Evolutionary conservation across 2,329 filamentous ascomycete species (phyloP).

Genomic region (Magnaporthiopsis incrustans): DNA sequence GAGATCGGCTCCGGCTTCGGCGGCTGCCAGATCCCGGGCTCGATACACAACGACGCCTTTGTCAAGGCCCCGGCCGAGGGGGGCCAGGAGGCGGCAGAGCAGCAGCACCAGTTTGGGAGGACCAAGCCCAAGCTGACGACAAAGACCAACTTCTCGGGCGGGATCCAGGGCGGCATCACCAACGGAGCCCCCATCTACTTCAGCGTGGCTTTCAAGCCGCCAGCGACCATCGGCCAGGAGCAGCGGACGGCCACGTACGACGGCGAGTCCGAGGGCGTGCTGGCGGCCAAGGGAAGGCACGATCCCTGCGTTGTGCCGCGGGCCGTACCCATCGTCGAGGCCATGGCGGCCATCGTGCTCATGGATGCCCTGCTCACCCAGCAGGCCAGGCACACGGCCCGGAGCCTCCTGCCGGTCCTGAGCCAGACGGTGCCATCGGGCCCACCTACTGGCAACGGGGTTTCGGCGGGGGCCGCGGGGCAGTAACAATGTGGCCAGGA

Average conservation of each 20-base stretch:
- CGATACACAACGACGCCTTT: slow-evolving; percentile 88
- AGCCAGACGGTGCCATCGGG: slow-evolving; percentile 22
- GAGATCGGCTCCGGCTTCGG: slow-evolving; percentile 91
- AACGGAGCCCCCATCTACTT: slow-evolving; percentile 95
- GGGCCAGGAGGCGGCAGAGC: background rate
- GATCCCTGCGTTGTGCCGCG: slow-evolving; percentile 89
- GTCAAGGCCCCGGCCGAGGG: slow-evolving; percentile 27
- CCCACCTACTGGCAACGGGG: slow-evolving; percentile 21
- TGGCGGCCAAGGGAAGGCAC: slow-evolving; percentile 89
- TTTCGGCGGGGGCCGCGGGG: slow-evolving; percentile 16
- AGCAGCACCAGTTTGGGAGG: slow-evolving; percentile 1
- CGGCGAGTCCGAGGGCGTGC: slow-evolving; percentile 58
- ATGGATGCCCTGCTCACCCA: slow-evolving; percentile 85
- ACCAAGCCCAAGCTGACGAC: slow-evolving; percentile 62
- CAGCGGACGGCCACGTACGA: slow-evolving; percentile 79
- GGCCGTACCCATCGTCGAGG: slow-evolving; percentile 81
- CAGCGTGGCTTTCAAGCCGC: slow-evolving; percentile 88
- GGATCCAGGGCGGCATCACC: slow-evolving; percentile 90
- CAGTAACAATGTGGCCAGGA: background rate
- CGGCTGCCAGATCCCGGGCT: slow-evolving; percentile 78
- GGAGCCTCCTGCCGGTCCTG: slow-evolving; percentile 35
- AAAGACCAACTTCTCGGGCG: slow-evolving; percentile 90
- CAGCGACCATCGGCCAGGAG: slow-evolving; percentile 84
- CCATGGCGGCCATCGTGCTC: slow-evolving; percentile 78
- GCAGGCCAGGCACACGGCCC: slow-evolving; percentile 48